Percentiles rank a stretch among this genome's conserved stretches.
These are phyloP conservation scores for Colletotrichum sp. DNA, from an alignment of 2,329 filamentous ascomycete species.

Conservation along the genomic window DNA sequence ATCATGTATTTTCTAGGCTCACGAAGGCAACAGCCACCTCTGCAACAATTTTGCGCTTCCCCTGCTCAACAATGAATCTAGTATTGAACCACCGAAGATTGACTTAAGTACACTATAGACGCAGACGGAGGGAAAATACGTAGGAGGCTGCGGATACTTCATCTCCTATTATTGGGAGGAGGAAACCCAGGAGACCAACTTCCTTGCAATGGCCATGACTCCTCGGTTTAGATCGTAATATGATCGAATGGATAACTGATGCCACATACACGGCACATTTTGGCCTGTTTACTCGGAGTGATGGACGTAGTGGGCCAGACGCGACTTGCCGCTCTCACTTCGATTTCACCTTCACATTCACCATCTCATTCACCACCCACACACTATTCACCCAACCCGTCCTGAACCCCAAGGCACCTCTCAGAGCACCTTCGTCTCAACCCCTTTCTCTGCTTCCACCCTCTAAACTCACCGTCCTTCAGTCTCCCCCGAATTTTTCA, in stretches of 20 bases:
- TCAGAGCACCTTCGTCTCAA: not conserved
- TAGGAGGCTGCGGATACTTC: not conserved
- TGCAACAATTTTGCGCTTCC: too few species aligned
- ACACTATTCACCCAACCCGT: accelerated
- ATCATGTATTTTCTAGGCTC: too few species aligned
- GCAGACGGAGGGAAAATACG: accelerated
- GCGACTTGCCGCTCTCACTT: not conserved
- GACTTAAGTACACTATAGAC: accelerated
- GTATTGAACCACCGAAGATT: accelerated
- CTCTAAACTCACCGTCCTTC: not conserved
- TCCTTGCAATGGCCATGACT: not conserved
- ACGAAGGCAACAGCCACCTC: accelerated
- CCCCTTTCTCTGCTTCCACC: accelerated
- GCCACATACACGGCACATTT: not conserved
- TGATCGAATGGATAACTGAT: not conserved
- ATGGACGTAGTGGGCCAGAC: accelerated
- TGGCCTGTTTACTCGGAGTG: not conserved
- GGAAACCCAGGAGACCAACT: not conserved
- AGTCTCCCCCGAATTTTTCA: not conserved
- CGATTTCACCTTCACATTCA: not conserved
- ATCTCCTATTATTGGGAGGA: not conserved
- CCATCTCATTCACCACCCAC: not conserved
- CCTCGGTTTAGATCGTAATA: accelerated
- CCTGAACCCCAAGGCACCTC: accelerated
- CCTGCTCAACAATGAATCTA: too few species aligned